Evolutionary conservation across 306 rosid genomes (phyloP).

Genomic region (Cucumis hystrix): DNA sequence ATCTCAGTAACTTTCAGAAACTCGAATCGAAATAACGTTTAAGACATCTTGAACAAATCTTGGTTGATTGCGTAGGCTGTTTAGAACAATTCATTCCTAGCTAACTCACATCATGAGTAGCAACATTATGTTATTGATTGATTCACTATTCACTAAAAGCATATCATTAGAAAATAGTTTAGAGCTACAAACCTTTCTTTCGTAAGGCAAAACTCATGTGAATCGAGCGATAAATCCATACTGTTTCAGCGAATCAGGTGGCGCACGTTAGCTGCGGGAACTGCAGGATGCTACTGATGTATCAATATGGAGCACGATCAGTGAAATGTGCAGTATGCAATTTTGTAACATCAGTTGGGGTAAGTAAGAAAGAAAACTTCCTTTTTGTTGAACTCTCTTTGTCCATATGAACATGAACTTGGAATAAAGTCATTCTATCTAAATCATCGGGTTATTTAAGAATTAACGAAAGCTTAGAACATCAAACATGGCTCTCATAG

Average conservation of each 20-base stretch:
- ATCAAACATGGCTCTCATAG: neutral
- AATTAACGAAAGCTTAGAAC: neutral
- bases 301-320: slow-evolving; percentile 92
- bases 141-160: neutral
- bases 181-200: neutral
- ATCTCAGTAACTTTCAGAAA: neutral
- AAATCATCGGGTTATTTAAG: neutral
- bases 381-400: neutral
- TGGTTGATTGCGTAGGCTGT: neutral
- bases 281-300: slow-evolving; percentile 89
- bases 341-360: slow-evolving; percentile 96
- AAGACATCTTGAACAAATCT: neutral
- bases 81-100: neutral
- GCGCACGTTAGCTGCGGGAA: slow-evolving; percentile 95
- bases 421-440: neutral
- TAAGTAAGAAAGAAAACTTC: slow-evolving; percentile 20
- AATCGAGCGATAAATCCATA: slow-evolving; percentile 4
- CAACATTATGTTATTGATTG: neutral
- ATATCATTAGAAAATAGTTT: neutral
- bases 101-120: neutral
- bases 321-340: slow-evolving; percentile 98
- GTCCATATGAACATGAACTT: neutral
- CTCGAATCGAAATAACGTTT: neutral
- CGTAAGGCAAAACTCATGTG: neutral
- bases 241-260: slow-evolving; percentile 85